A percentile compares a stretch with the other conserved stretches of the same genome.
Conservation (phyloP, 192 early-diverging fungal species). For the Rhizoclosmatium sp. region DNA sequence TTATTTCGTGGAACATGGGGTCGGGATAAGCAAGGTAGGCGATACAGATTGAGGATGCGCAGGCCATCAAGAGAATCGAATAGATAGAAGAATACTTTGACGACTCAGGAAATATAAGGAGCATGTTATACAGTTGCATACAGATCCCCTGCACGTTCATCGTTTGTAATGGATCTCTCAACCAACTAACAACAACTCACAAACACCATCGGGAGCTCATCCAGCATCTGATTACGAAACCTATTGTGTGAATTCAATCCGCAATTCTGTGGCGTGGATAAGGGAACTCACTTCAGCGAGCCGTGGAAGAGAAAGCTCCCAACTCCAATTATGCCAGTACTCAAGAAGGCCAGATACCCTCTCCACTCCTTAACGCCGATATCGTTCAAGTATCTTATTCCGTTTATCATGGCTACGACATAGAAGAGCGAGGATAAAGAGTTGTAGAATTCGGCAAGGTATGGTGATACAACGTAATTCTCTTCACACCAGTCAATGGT, state of each 20-base stretch:
- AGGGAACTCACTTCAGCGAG: neutral
- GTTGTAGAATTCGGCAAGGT: constrained; percentile 69
- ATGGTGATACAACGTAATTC: constrained; percentile 72
- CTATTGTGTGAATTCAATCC: constrained; percentile 2
- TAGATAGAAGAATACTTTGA: neutral
- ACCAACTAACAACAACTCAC: neutral
- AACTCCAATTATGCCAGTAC: constrained; percentile 10
- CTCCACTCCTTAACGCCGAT: neutral
- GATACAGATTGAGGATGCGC: constrained; percentile 7
- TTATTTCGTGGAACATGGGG: constrained; percentile 70
- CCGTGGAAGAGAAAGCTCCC: neutral
- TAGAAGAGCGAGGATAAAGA: neutral
- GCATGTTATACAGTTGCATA: constrained; percentile 33
- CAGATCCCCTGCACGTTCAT: neutral
- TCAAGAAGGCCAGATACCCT: neutral
- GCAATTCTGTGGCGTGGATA: neutral
- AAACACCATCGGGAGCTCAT: constrained; percentile 79
- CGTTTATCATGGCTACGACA: neutral
- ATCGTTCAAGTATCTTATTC: neutral
- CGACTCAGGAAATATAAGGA: neutral
- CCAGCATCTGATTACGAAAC: constrained; percentile 40
- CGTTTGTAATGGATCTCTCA: neutral
- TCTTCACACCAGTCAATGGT: constrained; percentile 58
- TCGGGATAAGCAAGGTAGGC: constrained; percentile 69
- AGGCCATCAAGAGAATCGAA: neutral